Evolutionary conservation across 441 rosid genomes (phyloP).

Genomic region (Syzygium malaccense): DNA sequence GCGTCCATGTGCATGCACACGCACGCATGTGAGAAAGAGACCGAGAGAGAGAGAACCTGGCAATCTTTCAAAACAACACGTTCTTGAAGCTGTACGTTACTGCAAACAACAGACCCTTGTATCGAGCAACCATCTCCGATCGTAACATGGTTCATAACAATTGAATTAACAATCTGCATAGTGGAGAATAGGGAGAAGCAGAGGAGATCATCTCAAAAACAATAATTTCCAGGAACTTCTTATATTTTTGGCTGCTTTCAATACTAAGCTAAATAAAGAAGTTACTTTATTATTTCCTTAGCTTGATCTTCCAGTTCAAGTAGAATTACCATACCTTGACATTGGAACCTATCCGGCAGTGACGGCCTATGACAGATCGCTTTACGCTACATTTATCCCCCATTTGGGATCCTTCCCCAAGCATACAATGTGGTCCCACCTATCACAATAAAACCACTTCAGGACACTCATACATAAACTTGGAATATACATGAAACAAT

Average conservation of each 20-base stretch:
- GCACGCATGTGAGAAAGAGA: neutral
- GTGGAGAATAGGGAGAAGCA: neutral
- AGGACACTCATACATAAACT: neutral
- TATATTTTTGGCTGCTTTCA: neutral
- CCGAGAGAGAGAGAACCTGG: slow-evolving; percentile 40
- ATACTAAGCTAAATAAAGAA: neutral
- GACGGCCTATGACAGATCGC: slow-evolving; percentile 91
- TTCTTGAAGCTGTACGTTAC: slow-evolving; percentile 89
- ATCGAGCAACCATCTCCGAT: slow-evolving; percentile 89
- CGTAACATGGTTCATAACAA: slow-evolving; percentile 81
- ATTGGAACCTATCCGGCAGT: slow-evolving; percentile 91
- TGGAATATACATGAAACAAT: neutral
- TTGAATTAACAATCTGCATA: slow-evolving; percentile 74
- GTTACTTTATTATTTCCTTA: neutral
- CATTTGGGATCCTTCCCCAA: slow-evolving; percentile 92
- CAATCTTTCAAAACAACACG: slow-evolving; percentile 78
- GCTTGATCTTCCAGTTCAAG: neutral
- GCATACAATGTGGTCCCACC: slow-evolving; percentile 93
- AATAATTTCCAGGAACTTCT: neutral
- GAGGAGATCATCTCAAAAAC: neutral
- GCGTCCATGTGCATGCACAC: neutral
- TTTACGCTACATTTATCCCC: slow-evolving; percentile 95
- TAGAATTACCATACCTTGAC: slow-evolving; percentile 60
- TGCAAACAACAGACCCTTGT: slow-evolving; percentile 87
- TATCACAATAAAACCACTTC: slow-evolving; percentile 10